Evolutionary conservation across 2,329 filamentous ascomycete species (phyloP).

Genomic region (Diplodia sapinea): DNA sequence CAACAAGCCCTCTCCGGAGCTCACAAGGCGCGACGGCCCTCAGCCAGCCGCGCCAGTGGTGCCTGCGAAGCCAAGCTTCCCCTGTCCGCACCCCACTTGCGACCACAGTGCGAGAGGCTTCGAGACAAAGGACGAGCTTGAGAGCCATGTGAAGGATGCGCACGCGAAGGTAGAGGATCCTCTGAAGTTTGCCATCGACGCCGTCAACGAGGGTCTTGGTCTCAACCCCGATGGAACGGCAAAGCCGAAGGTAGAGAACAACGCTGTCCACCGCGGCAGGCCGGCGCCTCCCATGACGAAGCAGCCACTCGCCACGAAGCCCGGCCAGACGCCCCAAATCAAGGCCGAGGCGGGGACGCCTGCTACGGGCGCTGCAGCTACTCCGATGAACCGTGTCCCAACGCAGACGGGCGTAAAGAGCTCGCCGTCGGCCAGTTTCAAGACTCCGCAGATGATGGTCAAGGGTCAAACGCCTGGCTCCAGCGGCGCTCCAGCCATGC

Average conservation of each 20-base stretch:
- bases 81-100: conserved; percentile 60
- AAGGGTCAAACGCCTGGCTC: conserved; percentile 46
- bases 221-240: conserved; percentile 57
- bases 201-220: conserved; percentile 54
- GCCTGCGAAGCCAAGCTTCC: conserved; percentile 56
- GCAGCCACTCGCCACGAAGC: conserved; percentile 40
- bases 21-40: conserved; percentile 56
- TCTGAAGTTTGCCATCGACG: conserved; percentile 62
- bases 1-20: conserved; percentile 51
- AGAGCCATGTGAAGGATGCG: conserved; percentile 59
- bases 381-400: conserved; percentile 47
- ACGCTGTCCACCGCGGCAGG: conserved; percentile 36
- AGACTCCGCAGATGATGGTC: conserved; percentile 44
- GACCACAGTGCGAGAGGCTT: conserved; percentile 62
- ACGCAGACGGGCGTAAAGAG: conserved; percentile 48
- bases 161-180: conserved; percentile 63
- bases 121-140: conserved; percentile 59
- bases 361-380: conserved; percentile 40
- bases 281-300: conserved; percentile 37
- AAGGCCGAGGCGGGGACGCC: conserved; percentile 47
- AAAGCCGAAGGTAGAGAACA: conserved; percentile 42
- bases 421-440: conserved; percentile 46
- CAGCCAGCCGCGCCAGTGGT: conserved; percentile 47
- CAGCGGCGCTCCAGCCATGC: conserved; percentile 19
- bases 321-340: conserved; percentile 44